Conservation (phyloP, 495 filamentous ascomycete genomes). For the Lasiosphaeria miniovina region DNA sequence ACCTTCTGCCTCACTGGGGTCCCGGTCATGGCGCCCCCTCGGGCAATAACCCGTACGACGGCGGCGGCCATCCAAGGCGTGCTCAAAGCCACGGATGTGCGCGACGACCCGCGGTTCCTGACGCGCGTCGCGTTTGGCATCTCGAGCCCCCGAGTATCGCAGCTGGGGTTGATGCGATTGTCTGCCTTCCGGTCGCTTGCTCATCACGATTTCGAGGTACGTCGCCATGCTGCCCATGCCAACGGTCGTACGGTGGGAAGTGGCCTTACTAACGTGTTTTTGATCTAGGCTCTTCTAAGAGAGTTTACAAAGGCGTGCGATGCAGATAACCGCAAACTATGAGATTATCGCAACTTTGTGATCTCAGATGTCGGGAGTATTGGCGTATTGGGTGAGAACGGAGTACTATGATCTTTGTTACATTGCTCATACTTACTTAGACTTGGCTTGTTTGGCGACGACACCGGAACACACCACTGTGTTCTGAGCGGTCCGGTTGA, state of each 20-base stretch:
- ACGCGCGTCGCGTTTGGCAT: constrained; percentile 58
- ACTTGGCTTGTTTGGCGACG: no score
- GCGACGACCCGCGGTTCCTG: constrained; percentile 56
- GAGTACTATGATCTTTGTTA: no score
- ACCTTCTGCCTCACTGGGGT: constrained; percentile 47
- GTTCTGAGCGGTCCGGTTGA: no score
- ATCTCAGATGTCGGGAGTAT: not conserved
- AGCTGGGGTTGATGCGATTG: constrained; percentile 40
- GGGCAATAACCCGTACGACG: constrained; percentile 31
- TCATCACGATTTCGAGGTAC: constrained; percentile 49
- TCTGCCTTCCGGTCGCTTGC: constrained; percentile 48
- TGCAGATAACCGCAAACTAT: not conserved
- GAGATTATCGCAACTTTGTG: not conserved
- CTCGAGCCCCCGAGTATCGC: constrained; percentile 46
- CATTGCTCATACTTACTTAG: no score
- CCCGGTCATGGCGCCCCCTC: constrained; percentile 31
- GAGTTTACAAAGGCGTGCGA: constrained; percentile 18
- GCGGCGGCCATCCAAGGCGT: constrained; percentile 34
- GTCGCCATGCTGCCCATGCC: constrained; percentile 3
- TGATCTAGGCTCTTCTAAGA: constrained; percentile 10
- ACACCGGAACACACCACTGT: no score
- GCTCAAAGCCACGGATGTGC: constrained; percentile 33
- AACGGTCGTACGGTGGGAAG: not conserved
- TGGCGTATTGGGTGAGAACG: no score
- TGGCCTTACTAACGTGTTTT: not conserved